A percentile compares a stretch with the other conserved stretches of the same genome.
phyloP scores from a whole-genome alignment of 106 monocot genomes.

The Dendrobium catenatum region DNA sequence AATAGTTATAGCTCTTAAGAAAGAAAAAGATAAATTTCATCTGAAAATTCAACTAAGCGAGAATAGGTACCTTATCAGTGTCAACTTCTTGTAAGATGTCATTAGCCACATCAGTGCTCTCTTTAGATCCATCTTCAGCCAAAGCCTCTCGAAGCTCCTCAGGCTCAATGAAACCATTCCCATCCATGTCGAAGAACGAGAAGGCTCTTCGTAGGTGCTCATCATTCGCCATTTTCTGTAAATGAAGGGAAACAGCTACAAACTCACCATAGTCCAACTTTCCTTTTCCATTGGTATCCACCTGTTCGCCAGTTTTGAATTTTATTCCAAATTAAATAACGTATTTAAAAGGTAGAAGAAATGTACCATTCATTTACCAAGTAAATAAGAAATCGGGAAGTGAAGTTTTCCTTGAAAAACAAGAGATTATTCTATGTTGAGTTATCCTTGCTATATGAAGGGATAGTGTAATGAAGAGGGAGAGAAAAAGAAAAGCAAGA shows the following conservation, averaged over 20 bases:
- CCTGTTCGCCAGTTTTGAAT: conserved; percentile 19
- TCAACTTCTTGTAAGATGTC: conserved; percentile 95
- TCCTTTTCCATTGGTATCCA: conserved; percentile 77
- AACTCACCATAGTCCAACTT: conserved; percentile 86
- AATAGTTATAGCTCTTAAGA: no score
- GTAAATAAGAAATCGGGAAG: no score
- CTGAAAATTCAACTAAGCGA: not conserved
- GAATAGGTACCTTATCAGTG: conserved; percentile 68
- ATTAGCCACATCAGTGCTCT: conserved; percentile 60
- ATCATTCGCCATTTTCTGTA: conserved; percentile 89
- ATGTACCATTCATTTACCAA: no score
- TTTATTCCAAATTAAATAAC: no score
- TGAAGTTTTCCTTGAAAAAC: no score
- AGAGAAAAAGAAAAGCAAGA: no score
- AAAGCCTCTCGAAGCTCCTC: conserved; percentile 80
- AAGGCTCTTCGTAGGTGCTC: conserved; percentile 75
- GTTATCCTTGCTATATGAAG: no score
- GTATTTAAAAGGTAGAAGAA: no score
- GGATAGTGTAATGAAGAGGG: no score
- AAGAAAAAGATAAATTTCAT: no score
- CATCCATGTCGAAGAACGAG: conserved; percentile 80
- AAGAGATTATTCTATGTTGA: no score
- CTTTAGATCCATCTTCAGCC: conserved; percentile 59
- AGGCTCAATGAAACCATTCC: conserved; percentile 77
- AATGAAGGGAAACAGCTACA: conserved; percentile 76